Conservation (phyloP, 208 protist species). For the Leishmania amazonensis region DNA sequence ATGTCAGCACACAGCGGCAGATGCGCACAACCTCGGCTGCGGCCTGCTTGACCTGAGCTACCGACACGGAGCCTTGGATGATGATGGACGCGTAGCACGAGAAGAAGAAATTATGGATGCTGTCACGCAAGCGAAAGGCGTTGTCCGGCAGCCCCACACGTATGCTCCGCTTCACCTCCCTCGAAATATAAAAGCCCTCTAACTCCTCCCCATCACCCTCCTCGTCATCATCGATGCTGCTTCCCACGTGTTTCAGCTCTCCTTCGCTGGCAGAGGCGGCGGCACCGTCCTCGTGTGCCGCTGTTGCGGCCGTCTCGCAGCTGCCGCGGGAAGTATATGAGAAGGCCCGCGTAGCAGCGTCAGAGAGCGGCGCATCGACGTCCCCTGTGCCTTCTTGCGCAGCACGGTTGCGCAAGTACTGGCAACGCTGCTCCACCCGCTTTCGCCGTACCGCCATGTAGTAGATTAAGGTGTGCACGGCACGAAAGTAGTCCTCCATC, state of each 20-base stretch:
- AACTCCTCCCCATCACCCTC: neutral
- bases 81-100: constrained; percentile 8
- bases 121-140: neutral
- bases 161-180: constrained; percentile 3
- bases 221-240: neutral
- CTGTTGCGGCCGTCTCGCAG: neutral
- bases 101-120: constrained; percentile 10
- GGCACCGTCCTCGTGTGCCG: neutral
- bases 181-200: constrained; percentile 9
- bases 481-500: neutral
- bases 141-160: constrained; percentile 13
- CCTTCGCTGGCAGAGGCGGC: neutral
- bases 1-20: neutral
- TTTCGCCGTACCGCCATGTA: constrained; percentile 12
- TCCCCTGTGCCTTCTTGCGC: neutral
- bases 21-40: neutral
- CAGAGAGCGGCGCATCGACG: neutral
- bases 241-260: neutral
- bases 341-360: neutral
- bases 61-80: neutral
- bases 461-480: neutral
- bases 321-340: neutral
- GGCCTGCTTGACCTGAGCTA: neutral
- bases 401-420: constrained; percentile 3
- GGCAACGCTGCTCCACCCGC: constrained; percentile 11